These are phyloP conservation scores for Colletotrichum neosansevieriae DNA, from an alignment of 2,329 filamentous ascomycete species.

Conservation along the genomic window DNA sequence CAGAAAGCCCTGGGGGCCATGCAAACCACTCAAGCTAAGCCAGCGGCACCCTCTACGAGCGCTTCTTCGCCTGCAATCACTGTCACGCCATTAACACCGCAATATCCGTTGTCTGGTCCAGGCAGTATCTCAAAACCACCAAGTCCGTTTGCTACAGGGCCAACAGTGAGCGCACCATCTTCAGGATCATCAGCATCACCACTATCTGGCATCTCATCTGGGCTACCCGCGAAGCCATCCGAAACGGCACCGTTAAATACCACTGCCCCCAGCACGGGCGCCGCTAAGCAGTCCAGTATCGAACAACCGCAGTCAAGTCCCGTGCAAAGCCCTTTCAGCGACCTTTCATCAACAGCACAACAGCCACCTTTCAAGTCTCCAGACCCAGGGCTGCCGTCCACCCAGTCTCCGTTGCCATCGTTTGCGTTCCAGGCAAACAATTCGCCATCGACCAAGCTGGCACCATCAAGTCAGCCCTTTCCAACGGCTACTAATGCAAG, in stretches of 20 bases:
- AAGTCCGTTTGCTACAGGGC: slow-evolving; percentile 15
- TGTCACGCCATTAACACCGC: slow-evolving; percentile 38
- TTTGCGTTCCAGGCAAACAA: slow-evolving; percentile 1
- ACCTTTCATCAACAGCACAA: slow-evolving; percentile 40
- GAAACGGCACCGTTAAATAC: neutral
- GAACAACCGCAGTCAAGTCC: slow-evolving; percentile 16
- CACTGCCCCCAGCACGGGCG: neutral
- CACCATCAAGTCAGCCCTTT: slow-evolving; percentile 3
- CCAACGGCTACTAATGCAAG: neutral
- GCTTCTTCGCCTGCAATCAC: slow-evolving; percentile 31
- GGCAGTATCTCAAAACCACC: neutral
- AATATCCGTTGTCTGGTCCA: slow-evolving; percentile 23
- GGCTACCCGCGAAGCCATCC: slow-evolving; percentile 38
- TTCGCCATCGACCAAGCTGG: neutral
- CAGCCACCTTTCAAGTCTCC: neutral
- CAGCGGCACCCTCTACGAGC: neutral
- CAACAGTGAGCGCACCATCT: slow-evolving; percentile 4
- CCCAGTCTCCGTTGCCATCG: slow-evolving; percentile 25
- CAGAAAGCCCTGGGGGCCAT: slow-evolving; percentile 21
- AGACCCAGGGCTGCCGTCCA: neutral
- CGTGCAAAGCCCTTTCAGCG: slow-evolving; percentile 10
- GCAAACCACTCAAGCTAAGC: slow-evolving; percentile 15
- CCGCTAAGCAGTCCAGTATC: slow-evolving; percentile 14
- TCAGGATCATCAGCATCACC: neutral
- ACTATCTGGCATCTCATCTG: neutral